Evolutionary conservation across 306 rosid species (phyloP), one percentile per base, ranked within the genome.

Genomic region (Carpinus viminea): DNA sequence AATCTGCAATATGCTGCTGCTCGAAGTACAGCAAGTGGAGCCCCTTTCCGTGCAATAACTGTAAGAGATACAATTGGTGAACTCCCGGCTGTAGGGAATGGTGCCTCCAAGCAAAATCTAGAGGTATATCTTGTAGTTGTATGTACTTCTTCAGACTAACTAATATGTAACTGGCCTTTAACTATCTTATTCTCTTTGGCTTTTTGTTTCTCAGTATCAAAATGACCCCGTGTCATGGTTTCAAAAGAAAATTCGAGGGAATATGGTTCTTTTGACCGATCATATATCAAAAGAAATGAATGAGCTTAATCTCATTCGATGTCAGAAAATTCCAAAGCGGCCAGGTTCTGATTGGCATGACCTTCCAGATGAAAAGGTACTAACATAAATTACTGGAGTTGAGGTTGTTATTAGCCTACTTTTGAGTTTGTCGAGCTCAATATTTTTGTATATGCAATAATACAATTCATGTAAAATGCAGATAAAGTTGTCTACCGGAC

Each of bases 271-370:
- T 73, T 76, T 95, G 83, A 91, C 85, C 1, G 99, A 95, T 76
- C 99, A 95, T 82, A 89, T 95, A 74, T 91, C 97, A 0, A 95
- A 95, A 83, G 99, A 93, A 85, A 95, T 95, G 99, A 95, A 95
- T 12, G 99, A 95, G 78, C 80, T 95, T 78, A 95, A 95, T 82
- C 80, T 89, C 61, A 93, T 93, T 66, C 87, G 99, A 31, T 95
- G 99, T 77, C 89, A 93, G 87, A 90, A 34, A 74, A 91, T 95
- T 70, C 99, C 99, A 0, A 95, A 91, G 90, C 90, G 87, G 64
- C 96, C 98, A 60, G 99, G 99, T 74, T 85, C 93, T 56, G 99
- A 95, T 88, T 95, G 99, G 99, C 92, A 92, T 59, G 92, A 89
- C 71, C 99, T 95, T 77, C 97, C 94, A 3, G 96, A 91, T 38